Evolutionary conservation across 192 early-diverging fungal species (phyloP), one percentile per base, ranked within the genome.

Genomic region (Linnemannia hyalina): DNA sequence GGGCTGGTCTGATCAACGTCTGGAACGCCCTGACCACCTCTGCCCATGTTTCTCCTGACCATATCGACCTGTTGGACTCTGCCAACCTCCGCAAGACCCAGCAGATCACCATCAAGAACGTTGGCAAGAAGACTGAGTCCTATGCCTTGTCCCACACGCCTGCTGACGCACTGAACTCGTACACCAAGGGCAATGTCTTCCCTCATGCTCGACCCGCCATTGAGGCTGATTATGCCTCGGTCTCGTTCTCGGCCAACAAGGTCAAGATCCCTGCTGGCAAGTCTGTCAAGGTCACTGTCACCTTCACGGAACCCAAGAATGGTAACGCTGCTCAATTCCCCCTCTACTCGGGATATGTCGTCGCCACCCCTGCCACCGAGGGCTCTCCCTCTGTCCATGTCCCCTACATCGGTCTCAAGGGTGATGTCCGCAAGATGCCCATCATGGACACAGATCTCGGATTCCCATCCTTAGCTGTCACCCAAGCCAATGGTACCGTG

Each of bases 41-140:
- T 9, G 29, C 77, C 35, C 68, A 70, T 35, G 52, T 82, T 38
- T 38, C 76, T 0, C 85, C 85, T 5, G 74, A 75, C n/a, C 80
- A 82, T 38, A 73, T 82, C 35, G 70, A 75, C 41, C 75, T 88
- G 35, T 44, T 77, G 20, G 86, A 82, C 55, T 69, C 80, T 22
- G 57, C 74, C 63, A 36, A 73, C 80, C 76, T 82, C 46, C 32
- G 68, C 10, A 75, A 81, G 10, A 88, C 75, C 20, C 76, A 87
- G 22, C 42, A 69, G n/a, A 55, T 93, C 52, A 87, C 80, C 8
- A 69, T 91, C 40, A 84, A 73, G 49, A 93, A 93, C 55, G 32
- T 41, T 70, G 89, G 82, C 36, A 77, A 79, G 47, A 52, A 85
- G 7, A 68, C 75, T 15, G 72, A 76, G 29, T 78, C 88, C 46